These are phyloP conservation scores for Entrophospora sp. DNA, from an alignment of 192 early-diverging fungal genomes.

Conservation along the genomic window DNA sequence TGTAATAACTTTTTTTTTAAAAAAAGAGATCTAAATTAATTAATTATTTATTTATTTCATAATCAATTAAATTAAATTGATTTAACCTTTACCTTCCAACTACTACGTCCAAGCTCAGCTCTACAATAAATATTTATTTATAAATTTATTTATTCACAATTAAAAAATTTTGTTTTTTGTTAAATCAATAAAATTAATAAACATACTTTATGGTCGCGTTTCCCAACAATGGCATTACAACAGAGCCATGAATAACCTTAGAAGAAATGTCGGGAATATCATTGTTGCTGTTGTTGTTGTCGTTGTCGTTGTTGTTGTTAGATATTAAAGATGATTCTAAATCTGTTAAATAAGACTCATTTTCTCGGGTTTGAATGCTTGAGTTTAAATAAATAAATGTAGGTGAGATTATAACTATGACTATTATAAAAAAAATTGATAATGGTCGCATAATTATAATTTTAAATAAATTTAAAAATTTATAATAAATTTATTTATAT, in stretches of 20 bases:
- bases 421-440: not conserved
- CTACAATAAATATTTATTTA: slow-evolving; percentile 27
- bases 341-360: not conserved
- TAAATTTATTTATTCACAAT: not conserved
- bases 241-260: too few relatives aligned
- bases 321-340: not conserved
- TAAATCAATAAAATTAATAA: too few relatives aligned
- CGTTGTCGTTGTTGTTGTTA: not conserved
- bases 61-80: not conserved
- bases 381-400: slow-evolving; percentile 17
- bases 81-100: slow-evolving; percentile 56
- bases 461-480: too few relatives aligned
- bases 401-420: slow-evolving; percentile 23
- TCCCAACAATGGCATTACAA: slow-evolving; percentile 36
- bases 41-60: too few relatives aligned
- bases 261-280: too few relatives aligned
- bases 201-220: slow-evolving; percentile 37
- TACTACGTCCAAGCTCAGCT: slow-evolving; percentile 77
- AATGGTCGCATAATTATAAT: not conserved
- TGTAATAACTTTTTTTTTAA: slow-evolving; percentile 57
- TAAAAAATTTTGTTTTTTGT: too few relatives aligned
- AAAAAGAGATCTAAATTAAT: not conserved
- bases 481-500: too few relatives aligned
- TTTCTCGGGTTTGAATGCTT: not conserved
- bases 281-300: not conserved